Conservation (phyloP, 73 alveolate species). For the Diophrys sp. region DNA sequence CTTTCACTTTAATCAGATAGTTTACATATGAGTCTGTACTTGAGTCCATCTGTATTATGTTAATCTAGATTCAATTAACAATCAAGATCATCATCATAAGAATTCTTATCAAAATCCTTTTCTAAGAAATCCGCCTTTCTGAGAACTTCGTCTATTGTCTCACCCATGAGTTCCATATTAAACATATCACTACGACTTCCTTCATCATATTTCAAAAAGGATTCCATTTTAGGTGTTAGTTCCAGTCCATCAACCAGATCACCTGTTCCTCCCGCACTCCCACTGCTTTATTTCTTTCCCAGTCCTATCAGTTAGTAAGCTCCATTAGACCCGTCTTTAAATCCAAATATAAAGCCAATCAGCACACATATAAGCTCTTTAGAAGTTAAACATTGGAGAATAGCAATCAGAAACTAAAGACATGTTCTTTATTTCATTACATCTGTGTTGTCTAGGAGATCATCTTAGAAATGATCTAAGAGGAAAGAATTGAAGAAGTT, state of each 20-base stretch:
- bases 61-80: neutral
- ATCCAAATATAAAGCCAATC: neutral
- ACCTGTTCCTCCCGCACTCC: too few species aligned
- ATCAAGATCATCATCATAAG: neutral
- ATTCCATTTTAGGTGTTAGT: neutral
- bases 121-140: neutral
- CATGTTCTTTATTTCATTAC: neutral
- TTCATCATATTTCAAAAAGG: neutral
- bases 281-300: too few species aligned
- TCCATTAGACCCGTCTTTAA: too few species aligned
- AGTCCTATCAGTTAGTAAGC: too few species aligned
- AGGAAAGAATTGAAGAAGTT: neutral
- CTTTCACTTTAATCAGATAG: neutral
- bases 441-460: neutral
- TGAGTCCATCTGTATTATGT: neutral
- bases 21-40: neutral
- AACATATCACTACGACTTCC: neutral
- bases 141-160: neutral
- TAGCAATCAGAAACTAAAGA: neutral
- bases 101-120: too few species aligned
- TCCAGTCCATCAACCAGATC: neutral
- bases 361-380: neutral
- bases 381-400: neutral
- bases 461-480: neutral
- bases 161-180: neutral